Percentiles rank a stretch among this genome's conserved stretches.
Conservation (phyloP, 768 basidiomycete species). For the Kondoa malvinella region DNA sequence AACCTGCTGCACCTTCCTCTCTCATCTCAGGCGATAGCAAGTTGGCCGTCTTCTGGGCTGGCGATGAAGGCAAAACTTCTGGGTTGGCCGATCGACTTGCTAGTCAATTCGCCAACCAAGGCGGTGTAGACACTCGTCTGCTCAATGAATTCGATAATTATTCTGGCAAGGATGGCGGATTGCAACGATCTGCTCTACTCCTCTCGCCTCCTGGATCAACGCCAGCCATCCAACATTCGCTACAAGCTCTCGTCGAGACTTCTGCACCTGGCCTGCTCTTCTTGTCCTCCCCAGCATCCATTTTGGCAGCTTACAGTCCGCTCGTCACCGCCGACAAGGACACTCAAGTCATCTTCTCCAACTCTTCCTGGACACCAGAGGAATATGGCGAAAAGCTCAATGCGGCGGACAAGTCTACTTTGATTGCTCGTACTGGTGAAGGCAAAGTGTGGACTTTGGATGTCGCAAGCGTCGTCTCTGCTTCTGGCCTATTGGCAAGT, state of each 20-base stretch:
- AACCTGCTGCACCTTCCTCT: slow-evolving; percentile 39
- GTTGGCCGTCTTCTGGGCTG: slow-evolving; percentile 29
- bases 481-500: slow-evolving; percentile 34
- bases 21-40: slow-evolving; percentile 33
- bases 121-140: slow-evolving; percentile 43
- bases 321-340: slow-evolving; percentile 49
- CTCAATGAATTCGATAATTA: slow-evolving; percentile 57
- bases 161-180: slow-evolving; percentile 45
- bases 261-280: slow-evolving; percentile 48
- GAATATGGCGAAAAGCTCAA: slow-evolving; percentile 59
- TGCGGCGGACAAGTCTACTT: slow-evolving; percentile 35
- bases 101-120: slow-evolving; percentile 34
- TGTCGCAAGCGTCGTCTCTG: slow-evolving; percentile 27
- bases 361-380: slow-evolving; percentile 50
- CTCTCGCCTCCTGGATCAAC: slow-evolving; percentile 37
- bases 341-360: slow-evolving; percentile 55
- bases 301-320: slow-evolving; percentile 62
- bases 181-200: slow-evolving; percentile 52
- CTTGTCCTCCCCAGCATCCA: slow-evolving; percentile 48
- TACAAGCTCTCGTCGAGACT: slow-evolving; percentile 29
- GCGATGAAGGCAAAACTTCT: slow-evolving; percentile 22
- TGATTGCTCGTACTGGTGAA: slow-evolving; percentile 36
- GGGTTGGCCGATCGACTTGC: slow-evolving; percentile 22
- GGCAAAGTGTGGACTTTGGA: slow-evolving; percentile 47
- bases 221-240: slow-evolving; percentile 21